A percentile compares a stretch with the other conserved stretches of the same genome.
Evolutionary conservation across 257 asterid species (phyloP).

Genomic region (Plantago elongata): DNA sequence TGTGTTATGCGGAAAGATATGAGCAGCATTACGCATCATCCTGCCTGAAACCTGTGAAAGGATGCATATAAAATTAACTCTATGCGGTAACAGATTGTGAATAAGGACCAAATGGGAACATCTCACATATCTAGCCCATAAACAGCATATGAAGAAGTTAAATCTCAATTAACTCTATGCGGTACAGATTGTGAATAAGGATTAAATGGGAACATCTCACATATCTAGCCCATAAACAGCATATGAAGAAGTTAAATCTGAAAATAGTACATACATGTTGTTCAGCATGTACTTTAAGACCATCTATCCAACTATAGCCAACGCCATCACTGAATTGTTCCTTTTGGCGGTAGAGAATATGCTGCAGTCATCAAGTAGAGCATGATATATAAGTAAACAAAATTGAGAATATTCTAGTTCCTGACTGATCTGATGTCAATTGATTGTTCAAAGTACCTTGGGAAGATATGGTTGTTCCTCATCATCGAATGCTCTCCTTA

Average conservation of each 20-base stretch:
- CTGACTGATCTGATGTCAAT: neutral
- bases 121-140: too few relatives aligned
- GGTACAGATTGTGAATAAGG: neutral
- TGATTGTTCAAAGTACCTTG: conserved; percentile 41
- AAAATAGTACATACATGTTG: conserved; percentile 43
- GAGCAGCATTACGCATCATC: conserved; percentile 84
- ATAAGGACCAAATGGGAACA: neutral
- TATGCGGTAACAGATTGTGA: neutral
- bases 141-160: neutral
- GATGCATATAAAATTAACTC: neutral
- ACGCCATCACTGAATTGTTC: conserved; percentile 99
- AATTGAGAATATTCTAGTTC: neutral
- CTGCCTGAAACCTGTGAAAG: conserved; percentile 59
- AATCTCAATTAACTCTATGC: neutral
- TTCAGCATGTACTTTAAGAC: conserved; percentile 89
- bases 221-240: too few relatives aligned
- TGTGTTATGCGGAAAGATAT: conserved; percentile 82
- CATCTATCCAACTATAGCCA: conserved; percentile 98
- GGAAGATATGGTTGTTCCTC: conserved; percentile 89
- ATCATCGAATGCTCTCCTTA: conserved; percentile 91
- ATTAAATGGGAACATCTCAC: too few relatives aligned
- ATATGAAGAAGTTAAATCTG: neutral
- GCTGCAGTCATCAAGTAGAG: conserved; percentile 44
- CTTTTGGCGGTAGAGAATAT: conserved; percentile 84
- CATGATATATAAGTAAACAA: too few relatives aligned